A percentile compares a stretch with the other conserved stretches of the same genome.
These are phyloP conservation scores for Kodamaea nitidulidarum DNA, from an alignment of 805 yeast genomes.

Conservation along the genomic window DNA sequence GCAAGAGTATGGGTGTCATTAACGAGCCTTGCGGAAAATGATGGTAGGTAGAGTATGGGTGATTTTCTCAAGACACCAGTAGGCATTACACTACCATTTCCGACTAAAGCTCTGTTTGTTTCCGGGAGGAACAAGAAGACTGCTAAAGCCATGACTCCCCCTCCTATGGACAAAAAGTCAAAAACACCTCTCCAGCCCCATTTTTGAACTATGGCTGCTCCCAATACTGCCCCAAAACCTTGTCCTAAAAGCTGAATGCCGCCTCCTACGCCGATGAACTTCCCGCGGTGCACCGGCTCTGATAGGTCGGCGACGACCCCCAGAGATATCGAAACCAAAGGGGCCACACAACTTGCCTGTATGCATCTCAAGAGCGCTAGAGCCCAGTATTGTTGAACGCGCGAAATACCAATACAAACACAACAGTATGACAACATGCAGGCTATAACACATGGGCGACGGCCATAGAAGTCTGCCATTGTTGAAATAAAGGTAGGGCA, in stretches of 20 bases:
- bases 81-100: constrained; percentile 68
- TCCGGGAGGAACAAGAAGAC: constrained; percentile 55
- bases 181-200: constrained; percentile 71
- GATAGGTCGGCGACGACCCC: constrained; percentile 77
- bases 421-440: constrained; percentile 55
- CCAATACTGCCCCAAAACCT: constrained; percentile 72
- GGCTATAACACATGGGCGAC: constrained; percentile 60
- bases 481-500: constrained; percentile 68
- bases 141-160: constrained; percentile 40
- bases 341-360: constrained; percentile 77
- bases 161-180: constrained; percentile 67
- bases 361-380: constrained; percentile 65
- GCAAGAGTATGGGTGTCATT: constrained; percentile 2
- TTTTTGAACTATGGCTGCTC: constrained; percentile 39
- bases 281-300: constrained; percentile 63
- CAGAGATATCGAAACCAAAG: constrained; percentile 64
- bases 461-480: constrained; percentile 66
- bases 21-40: background rate
- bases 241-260: constrained; percentile 70
- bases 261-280: constrained; percentile 58
- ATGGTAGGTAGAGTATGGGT: constrained; percentile 31
- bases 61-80: constrained; percentile 36
- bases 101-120: constrained; percentile 67
- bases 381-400: constrained; percentile 52
- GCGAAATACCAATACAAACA: constrained; percentile 65